phyloP scores from a whole-genome alignment of 2,329 filamentous ascomycete species.

The Escovopsis weberi region DNA sequence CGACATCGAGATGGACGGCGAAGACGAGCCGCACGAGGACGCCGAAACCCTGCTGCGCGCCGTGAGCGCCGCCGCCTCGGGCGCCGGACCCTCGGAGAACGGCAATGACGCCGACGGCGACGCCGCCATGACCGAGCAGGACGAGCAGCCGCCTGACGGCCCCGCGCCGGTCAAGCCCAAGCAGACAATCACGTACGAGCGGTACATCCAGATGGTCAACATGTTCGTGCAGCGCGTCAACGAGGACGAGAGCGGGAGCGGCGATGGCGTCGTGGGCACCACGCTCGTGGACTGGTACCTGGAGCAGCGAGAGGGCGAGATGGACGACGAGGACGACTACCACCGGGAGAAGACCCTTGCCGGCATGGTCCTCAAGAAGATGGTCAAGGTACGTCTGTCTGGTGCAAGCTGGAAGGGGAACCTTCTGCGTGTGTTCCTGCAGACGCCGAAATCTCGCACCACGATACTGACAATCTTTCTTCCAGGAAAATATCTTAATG shows the following conservation, averaged over 20 bases:
- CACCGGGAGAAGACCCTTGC: conserved; percentile 59
- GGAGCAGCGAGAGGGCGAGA: conserved; percentile 73
- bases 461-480: conserved; percentile 26
- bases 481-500: conserved; percentile 75
- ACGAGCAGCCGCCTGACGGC: conserved; percentile 9
- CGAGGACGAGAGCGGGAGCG: conserved; percentile 60
- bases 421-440: neutral
- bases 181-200: conserved; percentile 89
- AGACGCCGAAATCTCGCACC: no score
- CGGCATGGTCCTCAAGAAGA: conserved; percentile 79
- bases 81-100: conserved; percentile 23
- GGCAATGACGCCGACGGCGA: conserved; percentile 33
- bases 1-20: conserved; percentile 84
- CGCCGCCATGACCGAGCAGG: conserved; percentile 24
- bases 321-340: conserved; percentile 69
- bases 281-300: conserved; percentile 79
- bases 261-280: conserved; percentile 75
- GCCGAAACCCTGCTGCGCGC: conserved; percentile 29
- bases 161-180: conserved; percentile 33
- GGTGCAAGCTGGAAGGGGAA: no score
- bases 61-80: conserved; percentile 22
- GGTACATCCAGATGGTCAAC: conserved; percentile 85
- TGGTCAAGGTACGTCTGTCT: conserved; percentile 68
- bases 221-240: conserved; percentile 69
- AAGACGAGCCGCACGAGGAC: conserved; percentile 34